These are phyloP conservation scores for Sphenostylis stenocarpa DNA, from an alignment of 306 rosid genomes.

Conservation along the genomic window DNA sequence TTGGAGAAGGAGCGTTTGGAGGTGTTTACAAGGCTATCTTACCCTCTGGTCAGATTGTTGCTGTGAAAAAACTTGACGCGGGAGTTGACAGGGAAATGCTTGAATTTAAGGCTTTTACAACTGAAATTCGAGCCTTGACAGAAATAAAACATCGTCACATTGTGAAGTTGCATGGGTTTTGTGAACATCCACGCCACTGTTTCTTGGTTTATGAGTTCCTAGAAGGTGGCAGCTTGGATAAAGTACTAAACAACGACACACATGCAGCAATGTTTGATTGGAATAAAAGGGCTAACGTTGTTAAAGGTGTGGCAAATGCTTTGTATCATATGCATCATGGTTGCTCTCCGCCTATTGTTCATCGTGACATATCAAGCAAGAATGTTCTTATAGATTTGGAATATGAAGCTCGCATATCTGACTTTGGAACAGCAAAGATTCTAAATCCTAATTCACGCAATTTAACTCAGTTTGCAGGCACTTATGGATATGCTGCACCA, in stretches of 20 bases:
- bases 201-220: constrained; percentile 35
- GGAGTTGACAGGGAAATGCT: constrained; percentile 9
- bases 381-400: constrained; percentile 34
- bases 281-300: constrained; percentile 29
- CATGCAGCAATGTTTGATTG: constrained; percentile 30
- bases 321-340: constrained; percentile 38
- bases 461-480: constrained; percentile 34
- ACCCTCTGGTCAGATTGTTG: constrained; percentile 30
- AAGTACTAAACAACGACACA: constrained; percentile 13
- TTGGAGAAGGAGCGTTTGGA: constrained; percentile 32
- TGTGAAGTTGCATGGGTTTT: constrained; percentile 37
- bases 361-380: constrained; percentile 44
- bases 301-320: constrained; percentile 39
- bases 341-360: constrained; percentile 31
- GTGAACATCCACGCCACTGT: constrained; percentile 23
- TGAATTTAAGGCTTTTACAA: constrained; percentile 10
- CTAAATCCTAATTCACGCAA: constrained; percentile 25
- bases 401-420: constrained; percentile 28
- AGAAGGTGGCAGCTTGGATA: constrained; percentile 40
- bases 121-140: constrained; percentile 32
- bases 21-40: constrained; percentile 34
- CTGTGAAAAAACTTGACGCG: constrained; percentile 35
- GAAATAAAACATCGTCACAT: constrained; percentile 36
- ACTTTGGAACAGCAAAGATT: constrained; percentile 34
- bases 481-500: constrained; percentile 40